Conservation (phyloP, 495 filamentous ascomycete species). For the Aspergillus leporis region DNA sequence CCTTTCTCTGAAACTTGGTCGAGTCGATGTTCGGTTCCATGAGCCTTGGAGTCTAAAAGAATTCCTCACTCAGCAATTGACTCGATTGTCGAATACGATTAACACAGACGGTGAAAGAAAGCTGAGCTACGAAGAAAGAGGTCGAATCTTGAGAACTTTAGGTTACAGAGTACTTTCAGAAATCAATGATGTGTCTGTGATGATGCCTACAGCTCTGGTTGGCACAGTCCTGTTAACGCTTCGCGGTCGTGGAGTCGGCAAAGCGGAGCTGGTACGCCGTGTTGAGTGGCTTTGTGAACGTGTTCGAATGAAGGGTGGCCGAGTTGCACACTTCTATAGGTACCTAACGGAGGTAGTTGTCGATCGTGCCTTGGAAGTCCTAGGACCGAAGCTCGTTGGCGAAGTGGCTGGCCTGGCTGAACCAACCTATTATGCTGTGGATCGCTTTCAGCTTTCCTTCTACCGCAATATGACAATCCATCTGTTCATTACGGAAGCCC, state of each 20-base stretch:
- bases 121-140: constrained; percentile 50
- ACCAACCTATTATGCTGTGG: constrained; percentile 88
- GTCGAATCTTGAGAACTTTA: constrained; percentile 72
- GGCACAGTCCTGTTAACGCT: constrained; percentile 92
- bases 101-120: constrained; percentile 36
- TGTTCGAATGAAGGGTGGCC: constrained; percentile 80
- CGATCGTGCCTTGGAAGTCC: constrained; percentile 83
- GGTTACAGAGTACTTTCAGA: constrained; percentile 90
- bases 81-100: constrained; percentile 39
- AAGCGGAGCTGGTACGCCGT: constrained; percentile 77
- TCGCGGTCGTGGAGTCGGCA: constrained; percentile 88
- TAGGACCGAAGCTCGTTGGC: constrained; percentile 86
- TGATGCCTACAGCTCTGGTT: constrained; percentile 96
- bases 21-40: constrained; percentile 94
- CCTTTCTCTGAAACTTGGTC: constrained; percentile 80
- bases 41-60: constrained; percentile 86
- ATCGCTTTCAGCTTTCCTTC: constrained; percentile 94
- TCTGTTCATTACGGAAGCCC: constrained; percentile 87
- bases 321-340: constrained; percentile 90
- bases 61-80: constrained; percentile 75
- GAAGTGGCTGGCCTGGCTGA: constrained; percentile 76
- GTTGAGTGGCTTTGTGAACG: constrained; percentile 88
- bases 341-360: constrained; percentile 78
- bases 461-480: constrained; percentile 99
- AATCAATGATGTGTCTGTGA: constrained; percentile 93